Evolutionary conservation across 208 protist genomes (phyloP), one percentile per base, ranked within the genome.

Genomic region (Trypanosoma brucei): DNA sequence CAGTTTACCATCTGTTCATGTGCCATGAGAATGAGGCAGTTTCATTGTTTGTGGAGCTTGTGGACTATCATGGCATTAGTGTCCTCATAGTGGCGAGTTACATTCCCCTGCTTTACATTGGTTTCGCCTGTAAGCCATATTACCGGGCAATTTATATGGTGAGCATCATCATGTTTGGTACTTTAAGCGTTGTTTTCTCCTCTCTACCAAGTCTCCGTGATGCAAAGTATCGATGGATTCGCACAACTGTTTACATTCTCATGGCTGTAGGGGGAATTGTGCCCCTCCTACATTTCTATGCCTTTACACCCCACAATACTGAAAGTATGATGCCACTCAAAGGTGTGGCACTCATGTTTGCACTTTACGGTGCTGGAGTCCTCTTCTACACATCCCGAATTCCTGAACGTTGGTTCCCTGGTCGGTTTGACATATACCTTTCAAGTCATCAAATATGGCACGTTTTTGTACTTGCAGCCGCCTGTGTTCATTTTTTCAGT

Each of bases 401-500:
- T 14, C 83, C 79, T n/a, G 79, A 85, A 52, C 46, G 60, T 1
- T 55, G 46, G 46, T 85, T 70, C 33, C 83, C 83, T 9, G 75
- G 78, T 22, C 33, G 75, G 11, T 88, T 85, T 65, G 83, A 88
- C 65, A 54, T 63, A 13, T 67, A 75, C 54, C 45, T 85, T 46
- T 75, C 57, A 11, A 77, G 70, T 48, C 83, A 88, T 46, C 73
- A 88, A 52, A 55, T 88, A 30, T 88, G 83, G 83, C 79, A 88
- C 50, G 60, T 74, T 13, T 83, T 84, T 61, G 80, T 88, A 7
- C 60, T 83, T 2, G 45, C 62, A 33, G 83, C 79, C 0, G 75
- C 79, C 3, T 59, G 74, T 37, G 72, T 86, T 31, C 79, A 86
- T 50, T 86, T 73, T 57, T 82, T 69, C 59, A 81, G 70, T 56